phyloP scores from a whole-genome alignment of 2,329 filamentous ascomycete genomes.

The Emydomyces testavorans region DNA sequence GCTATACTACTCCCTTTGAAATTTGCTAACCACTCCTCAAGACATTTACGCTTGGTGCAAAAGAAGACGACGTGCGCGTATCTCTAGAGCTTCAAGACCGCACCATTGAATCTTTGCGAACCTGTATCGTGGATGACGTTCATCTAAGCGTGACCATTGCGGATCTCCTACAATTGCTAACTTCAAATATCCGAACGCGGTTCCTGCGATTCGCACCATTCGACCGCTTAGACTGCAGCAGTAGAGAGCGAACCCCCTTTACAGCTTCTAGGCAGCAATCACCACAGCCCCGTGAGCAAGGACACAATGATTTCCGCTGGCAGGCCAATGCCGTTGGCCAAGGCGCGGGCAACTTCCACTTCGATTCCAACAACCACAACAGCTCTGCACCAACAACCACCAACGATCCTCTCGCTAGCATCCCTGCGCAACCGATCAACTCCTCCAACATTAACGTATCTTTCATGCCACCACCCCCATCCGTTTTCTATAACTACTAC shows the following conservation, averaged over 20 bases:
- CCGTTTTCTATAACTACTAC: slow-evolving; percentile 37
- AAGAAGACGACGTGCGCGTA: slow-evolving; percentile 49
- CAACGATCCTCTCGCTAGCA: slow-evolving; percentile 35
- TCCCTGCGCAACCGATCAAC: slow-evolving; percentile 36
- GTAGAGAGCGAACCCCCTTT: slow-evolving; percentile 29
- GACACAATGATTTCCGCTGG: slow-evolving; percentile 12
- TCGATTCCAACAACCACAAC: slow-evolving; percentile 14
- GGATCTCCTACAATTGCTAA: slow-evolving; percentile 48
- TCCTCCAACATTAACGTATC: slow-evolving; percentile 36
- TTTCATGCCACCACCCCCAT: slow-evolving; percentile 38
- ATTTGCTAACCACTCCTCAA: slow-evolving; percentile 17
- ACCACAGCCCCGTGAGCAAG: slow-evolving; percentile 13
- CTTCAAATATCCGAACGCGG: slow-evolving; percentile 45
- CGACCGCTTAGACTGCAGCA: slow-evolving; percentile 36
- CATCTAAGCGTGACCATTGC: slow-evolving; percentile 53
- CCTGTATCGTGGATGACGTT: slow-evolving; percentile 54
- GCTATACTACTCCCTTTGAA: background rate
- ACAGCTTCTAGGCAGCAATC: slow-evolving; percentile 20
- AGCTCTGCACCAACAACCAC: slow-evolving; percentile 24
- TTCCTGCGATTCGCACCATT: slow-evolving; percentile 47
- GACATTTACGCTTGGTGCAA: slow-evolving; percentile 53
- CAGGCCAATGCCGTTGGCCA: background rate
- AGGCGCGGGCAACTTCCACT: slow-evolving; percentile 13
- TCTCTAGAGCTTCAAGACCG: slow-evolving; percentile 48
- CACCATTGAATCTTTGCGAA: slow-evolving; percentile 47